phyloP scores from a whole-genome alignment of 2,329 filamentous ascomycete species.

The Leptosphaerulina australis region DNA sequence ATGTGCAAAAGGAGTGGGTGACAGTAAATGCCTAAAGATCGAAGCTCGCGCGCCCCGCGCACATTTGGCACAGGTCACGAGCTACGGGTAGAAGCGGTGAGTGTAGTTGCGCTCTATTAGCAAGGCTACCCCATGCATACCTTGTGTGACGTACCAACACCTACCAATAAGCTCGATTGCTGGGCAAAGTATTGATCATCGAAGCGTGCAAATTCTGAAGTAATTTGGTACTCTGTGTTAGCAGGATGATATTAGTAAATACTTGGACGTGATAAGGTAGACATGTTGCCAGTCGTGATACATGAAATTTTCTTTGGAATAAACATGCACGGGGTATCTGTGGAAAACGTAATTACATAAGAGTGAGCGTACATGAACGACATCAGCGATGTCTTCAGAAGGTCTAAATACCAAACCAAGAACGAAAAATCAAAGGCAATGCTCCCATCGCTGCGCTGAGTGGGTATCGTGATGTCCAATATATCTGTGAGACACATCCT shows the following conservation, averaged over 20 bases:
- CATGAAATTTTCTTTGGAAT: conserved; percentile 4
- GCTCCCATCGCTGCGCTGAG: conserved; percentile 32
- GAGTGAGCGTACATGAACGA: background rate
- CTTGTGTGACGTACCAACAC: conserved; percentile 6
- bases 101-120: conserved; percentile 5
- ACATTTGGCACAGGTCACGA: conserved; percentile 11
- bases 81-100: conserved; percentile 11
- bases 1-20: conserved; percentile 1
- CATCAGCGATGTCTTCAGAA: background rate
- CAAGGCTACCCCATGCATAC: conserved; percentile 12
- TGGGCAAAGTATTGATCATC: background rate
- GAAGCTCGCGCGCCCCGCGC: conserved; percentile 7
- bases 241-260: background rate
- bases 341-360: conserved; percentile 6
- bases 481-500: conserved; percentile 14
- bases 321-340: conserved; percentile 17
- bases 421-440: conserved; percentile 4
- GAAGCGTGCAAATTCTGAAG: background rate
- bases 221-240: background rate
- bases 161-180: background rate
- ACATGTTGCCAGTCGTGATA: background rate
- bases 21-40: too few species aligned
- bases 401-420: conserved; percentile 2
- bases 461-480: conserved; percentile 16
- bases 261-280: background rate